These are phyloP conservation scores for Crithidia bombi DNA, from an alignment of 208 protist species.

Conservation along the genomic window DNA sequence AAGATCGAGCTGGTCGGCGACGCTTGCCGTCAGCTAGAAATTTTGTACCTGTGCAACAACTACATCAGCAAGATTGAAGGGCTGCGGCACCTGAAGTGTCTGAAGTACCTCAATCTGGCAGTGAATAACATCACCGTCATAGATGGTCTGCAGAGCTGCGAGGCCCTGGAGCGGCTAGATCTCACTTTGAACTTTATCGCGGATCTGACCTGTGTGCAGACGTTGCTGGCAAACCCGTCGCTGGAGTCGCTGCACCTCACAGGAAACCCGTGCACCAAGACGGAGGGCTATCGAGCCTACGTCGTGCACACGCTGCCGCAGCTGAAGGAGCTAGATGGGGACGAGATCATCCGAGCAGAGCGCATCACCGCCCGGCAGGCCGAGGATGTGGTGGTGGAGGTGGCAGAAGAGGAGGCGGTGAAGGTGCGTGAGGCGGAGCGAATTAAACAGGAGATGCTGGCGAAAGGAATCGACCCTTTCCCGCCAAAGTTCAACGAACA, in stretches of 20 bases:
- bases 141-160: slow-evolving; percentile 94
- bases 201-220: slow-evolving; percentile 81
- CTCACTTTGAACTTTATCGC: slow-evolving; percentile 97
- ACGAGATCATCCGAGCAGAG: slow-evolving; percentile 84
- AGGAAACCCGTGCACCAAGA: slow-evolving; percentile 95
- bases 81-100: slow-evolving; percentile 93
- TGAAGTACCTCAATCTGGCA: slow-evolving; percentile 98
- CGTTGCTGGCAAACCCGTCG: slow-evolving; percentile 82
- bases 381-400: slow-evolving; percentile 56
- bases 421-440: slow-evolving; percentile 63
- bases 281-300: slow-evolving; percentile 91
- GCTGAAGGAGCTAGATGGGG: slow-evolving; percentile 88
- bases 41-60: slow-evolving; percentile 97
- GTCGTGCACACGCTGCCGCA: slow-evolving; percentile 93
- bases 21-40: slow-evolving; percentile 91
- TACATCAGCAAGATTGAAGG: slow-evolving; percentile 96
- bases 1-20: slow-evolving; percentile 91
- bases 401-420: slow-evolving; percentile 55
- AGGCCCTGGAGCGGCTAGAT: slow-evolving; percentile 95
- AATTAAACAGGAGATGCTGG: slow-evolving; percentile 74
- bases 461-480: slow-evolving; percentile 74
- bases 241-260: slow-evolving; percentile 93
- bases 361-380: slow-evolving; percentile 91
- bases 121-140: slow-evolving; percentile 96
- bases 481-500: slow-evolving; percentile 87